Evolutionary conservation across 495 filamentous ascomycete genomes (phyloP).

Genomic region (Penicillium goetzii): DNA sequence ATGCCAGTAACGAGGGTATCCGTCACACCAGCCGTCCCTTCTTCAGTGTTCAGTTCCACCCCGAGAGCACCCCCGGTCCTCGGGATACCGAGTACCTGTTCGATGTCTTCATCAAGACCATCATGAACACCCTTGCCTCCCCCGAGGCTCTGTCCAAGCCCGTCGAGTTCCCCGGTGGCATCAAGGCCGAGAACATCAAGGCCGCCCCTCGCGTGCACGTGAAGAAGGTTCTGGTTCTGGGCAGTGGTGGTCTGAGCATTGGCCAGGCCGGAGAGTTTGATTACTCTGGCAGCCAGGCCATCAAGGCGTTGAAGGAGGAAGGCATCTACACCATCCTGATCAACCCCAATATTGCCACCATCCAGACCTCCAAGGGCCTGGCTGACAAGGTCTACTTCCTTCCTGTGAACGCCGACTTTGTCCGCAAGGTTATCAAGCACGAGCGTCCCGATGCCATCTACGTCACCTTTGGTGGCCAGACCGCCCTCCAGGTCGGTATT

Average conservation of each 20-base stretch:
- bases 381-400: conserved; percentile 99
- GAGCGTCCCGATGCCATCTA: conserved; percentile 97
- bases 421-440: conserved; percentile 93
- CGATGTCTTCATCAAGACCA: conserved; percentile 90
- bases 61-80: conserved; percentile 93
- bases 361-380: conserved; percentile 93
- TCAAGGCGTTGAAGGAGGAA: conserved; percentile 96
- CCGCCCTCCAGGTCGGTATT: conserved; percentile 91
- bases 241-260: conserved; percentile 94
- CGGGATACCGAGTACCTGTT: conserved; percentile 97
- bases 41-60: conserved; percentile 99
- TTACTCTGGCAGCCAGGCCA: conserved; percentile 90
- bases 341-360: conserved; percentile 98
- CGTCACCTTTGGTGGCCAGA: conserved; percentile 96
- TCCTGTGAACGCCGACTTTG: conserved; percentile 93
- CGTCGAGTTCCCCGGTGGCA: conserved; percentile 85
- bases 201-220: conserved; percentile 77
- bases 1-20: conserved; percentile 97
- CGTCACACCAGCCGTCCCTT: conserved; percentile 81
- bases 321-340: conserved; percentile 94
- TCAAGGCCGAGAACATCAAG: conserved; percentile 71
- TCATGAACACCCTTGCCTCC: conserved; percentile 66
- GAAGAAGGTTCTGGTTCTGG: conserved; percentile 97
- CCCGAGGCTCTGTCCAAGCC: conserved; percentile 64
- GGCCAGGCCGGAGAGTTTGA: conserved; percentile 99